These are phyloP conservation scores for Kentomonas sorsogonicus DNA, from an alignment of 208 protist species.

Conservation along the genomic window DNA sequence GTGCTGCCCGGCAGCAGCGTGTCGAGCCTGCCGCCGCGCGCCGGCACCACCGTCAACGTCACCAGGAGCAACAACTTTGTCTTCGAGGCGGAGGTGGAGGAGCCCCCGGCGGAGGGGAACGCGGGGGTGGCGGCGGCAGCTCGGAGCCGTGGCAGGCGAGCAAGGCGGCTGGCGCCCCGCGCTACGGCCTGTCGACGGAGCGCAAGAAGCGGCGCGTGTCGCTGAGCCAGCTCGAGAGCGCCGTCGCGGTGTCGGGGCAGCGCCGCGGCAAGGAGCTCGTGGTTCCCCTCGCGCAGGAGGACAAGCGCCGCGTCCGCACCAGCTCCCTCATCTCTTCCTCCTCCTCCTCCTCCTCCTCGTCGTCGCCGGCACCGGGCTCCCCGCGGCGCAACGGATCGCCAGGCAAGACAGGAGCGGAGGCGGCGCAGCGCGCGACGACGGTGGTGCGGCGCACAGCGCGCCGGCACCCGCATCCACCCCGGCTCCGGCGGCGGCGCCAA, in stretches of 20 bases:
- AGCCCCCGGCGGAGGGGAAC: background rate
- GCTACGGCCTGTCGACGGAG: too few species aligned
- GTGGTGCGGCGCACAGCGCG: background rate
- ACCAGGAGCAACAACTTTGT: background rate
- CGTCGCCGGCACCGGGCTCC: background rate
- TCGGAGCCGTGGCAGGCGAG: slow-evolving; percentile 2
- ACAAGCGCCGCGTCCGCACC: background rate
- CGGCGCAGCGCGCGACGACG: too few species aligned
- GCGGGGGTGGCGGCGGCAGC: background rate
- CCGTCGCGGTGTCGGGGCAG: background rate
- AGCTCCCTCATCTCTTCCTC: background rate
- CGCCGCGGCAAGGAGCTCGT: background rate
- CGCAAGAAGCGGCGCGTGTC: background rate
- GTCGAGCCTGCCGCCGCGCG: background rate
- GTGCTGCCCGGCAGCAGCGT: too few species aligned
- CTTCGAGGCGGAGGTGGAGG: background rate
- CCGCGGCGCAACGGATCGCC: too few species aligned
- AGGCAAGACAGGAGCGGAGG: too few species aligned
- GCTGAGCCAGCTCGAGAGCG: background rate
- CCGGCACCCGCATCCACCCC: too few species aligned
- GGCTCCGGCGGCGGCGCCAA: too few species aligned
- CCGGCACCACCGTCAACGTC: background rate
- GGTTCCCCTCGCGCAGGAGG: background rate
- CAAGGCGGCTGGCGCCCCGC: background rate
- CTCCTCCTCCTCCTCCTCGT: background rate